Base-by-base conservation (phyloP, 768 basidiomycete species). In the Termitomyces sp. region DNA sequence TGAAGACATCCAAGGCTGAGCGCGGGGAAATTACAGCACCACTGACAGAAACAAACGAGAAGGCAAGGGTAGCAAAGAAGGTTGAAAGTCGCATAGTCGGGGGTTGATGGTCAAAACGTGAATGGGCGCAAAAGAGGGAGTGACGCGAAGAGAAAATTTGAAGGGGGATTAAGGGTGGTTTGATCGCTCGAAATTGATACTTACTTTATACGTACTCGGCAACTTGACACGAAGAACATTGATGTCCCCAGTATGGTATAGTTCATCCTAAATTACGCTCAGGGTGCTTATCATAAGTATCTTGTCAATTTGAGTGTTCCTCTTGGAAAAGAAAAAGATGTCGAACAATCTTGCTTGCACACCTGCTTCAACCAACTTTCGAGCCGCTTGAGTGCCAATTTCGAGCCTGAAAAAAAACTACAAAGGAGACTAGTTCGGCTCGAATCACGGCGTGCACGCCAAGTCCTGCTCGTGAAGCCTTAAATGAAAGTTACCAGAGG, bases 1-100 rank as follows among this genome's bases (percentile, higher is more conserved):
- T 63, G 28, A 56, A 74, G 41, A 74, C 70, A 57, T 73, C 71
- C 21, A 62, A 51, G 10, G 60, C 51, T 12, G 63, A 51, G 45
- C 67, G 67, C 15, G 62, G 61, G 26, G 62, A 51, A 35, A 68
- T 42, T 8, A 42, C 52, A n/a, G 63, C 50, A 35, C 64, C 58
- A 32, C 62, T 64, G 24, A 50, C 55, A 42, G 68, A 54, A 42
- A 62, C 47, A 53, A 70, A 54, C 26, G 66, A 61, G 57, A 72
- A 57, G 52, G 62, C 59, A 58, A 64, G 41, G 54, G 63, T 57
- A 51, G 64, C 51, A 62, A 68, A 60, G 56, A 66, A 51, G 40
- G 65, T 55, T 34, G 58, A 59, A 57, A 64, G 57, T 45, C 59
- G 62, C 63, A 66, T 68, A 40, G 49, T 42, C 37, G 30, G 28